Conservation (phyloP, 441 rosid genomes). For the Macaranga tanarius region DNA sequence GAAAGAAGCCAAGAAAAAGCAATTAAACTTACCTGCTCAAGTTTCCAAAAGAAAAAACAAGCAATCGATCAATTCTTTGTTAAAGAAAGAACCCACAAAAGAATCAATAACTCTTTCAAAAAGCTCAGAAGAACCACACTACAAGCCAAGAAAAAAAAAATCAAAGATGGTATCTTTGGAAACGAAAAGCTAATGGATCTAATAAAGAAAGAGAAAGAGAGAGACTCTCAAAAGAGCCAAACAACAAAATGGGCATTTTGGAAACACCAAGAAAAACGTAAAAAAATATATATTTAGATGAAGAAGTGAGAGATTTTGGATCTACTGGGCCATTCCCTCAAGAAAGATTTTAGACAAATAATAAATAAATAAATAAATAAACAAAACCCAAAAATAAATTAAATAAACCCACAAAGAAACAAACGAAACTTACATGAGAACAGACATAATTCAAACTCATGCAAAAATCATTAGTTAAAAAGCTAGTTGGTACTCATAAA, state of each 20-base stretch:
- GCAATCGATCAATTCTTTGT: background rate
- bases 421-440: conserved; percentile 35
- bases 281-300: background rate
- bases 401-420: conserved; percentile 18
- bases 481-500: too few relatives aligned
- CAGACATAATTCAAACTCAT: conserved; percentile 40
- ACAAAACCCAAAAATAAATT: background rate
- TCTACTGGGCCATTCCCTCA: conserved; percentile 40
- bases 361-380: background rate
- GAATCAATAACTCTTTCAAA: conserved; percentile 9
- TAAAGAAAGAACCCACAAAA: conserved; percentile 9
- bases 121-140: background rate
- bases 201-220: background rate
- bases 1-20: conserved; percentile 13
- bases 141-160: background rate
- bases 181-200: conserved; percentile 12
- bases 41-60: too few relatives aligned
- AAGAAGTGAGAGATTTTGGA: conserved; percentile 37
- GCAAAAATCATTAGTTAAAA: too few relatives aligned
- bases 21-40: conserved; percentile 15
- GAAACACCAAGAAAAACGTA: conserved; percentile 29
- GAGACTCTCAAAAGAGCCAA: conserved; percentile 12
- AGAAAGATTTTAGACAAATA: conserved; percentile 29
- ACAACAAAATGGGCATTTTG: conserved; percentile 25
- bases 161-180: conserved; percentile 10